Evolutionary conservation across 495 filamentous ascomycete species (phyloP), one percentile per base, ranked within the genome.

Genomic region (Niebla homalea): DNA sequence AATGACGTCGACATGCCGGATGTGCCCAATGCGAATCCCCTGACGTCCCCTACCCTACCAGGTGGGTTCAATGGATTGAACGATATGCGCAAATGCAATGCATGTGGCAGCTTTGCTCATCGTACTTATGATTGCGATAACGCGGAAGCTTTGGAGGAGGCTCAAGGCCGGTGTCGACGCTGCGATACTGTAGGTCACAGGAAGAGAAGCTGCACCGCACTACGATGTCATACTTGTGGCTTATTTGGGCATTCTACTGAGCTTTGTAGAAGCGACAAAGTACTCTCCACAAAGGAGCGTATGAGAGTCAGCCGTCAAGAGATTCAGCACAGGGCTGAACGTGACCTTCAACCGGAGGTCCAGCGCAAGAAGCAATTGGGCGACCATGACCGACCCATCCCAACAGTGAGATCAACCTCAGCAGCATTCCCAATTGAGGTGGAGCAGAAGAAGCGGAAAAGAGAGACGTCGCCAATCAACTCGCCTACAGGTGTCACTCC

Each of bases 1-100:
- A 64, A 62, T 41, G 69, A 76, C 26, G 59, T 70, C 21, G 68
- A 74, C 44, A 77, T 76, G 75, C 32, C 52, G 14, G 71, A 76
- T 50, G 59, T 60, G 19, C 54, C 49, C 19, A 37, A 23, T 29
- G 36, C 32, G 26, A 42, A 22, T 19, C 53, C 53, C 0, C 29
- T 59, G 8, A 43, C 48, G n/a, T 58, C 59, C 0, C 64, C 66
- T 36, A 65, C 64, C 0, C 69, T 71, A 2, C 70, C 73, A 18
- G 73, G 72, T 25, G 73, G 73, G n/a, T 22, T 14, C 6, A 68
- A 63, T 49, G 70, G 70, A 4, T 50, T 76, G 16, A 71, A 76
- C 41, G 59, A 63, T 7, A 67, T 57, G 2, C 62, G 57, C 39
- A 63, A 57, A 43, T 77, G 74, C 61, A 64, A 60, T 0, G 51